phyloP scores from a whole-genome alignment of 495 filamentous ascomycete species.

The Pyronema domesticum region DNA sequence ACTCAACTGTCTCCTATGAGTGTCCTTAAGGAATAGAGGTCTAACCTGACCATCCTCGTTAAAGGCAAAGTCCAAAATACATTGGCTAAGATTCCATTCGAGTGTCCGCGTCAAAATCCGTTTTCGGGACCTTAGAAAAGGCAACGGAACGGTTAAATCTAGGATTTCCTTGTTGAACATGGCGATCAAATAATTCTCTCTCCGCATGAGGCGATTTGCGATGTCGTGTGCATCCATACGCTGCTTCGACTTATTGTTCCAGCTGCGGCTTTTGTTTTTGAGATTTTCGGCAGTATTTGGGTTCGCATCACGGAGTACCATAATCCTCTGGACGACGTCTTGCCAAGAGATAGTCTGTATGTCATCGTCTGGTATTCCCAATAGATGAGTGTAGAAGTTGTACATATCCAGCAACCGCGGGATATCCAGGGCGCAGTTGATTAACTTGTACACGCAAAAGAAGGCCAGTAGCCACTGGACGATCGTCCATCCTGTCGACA shows the following conservation, averaged over 20 bases:
- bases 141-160: conserved; percentile 68
- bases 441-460: conserved; percentile 65
- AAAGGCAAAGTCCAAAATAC: conserved; percentile 86
- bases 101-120: conserved; percentile 37
- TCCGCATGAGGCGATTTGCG: conserved; percentile 88
- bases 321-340: conserved; percentile 73
- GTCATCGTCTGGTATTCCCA: conserved; percentile 74
- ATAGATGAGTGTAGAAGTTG: conserved; percentile 72
- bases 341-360: conserved; percentile 97
- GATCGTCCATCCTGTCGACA: conserved; percentile 63
- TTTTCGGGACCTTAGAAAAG: conserved; percentile 54
- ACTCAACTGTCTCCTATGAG: conserved; percentile 61
- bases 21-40: conserved; percentile 64
- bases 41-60: conserved; percentile 69
- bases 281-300: conserved; percentile 51
- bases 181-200: conserved; percentile 91
- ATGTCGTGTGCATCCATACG: conserved; percentile 93
- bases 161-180: conserved; percentile 91
- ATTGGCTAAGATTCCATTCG: conserved; percentile 75
- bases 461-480: conserved; percentile 75
- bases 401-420: conserved; percentile 60
- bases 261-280: conserved; percentile 28
- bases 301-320: conserved; percentile 73
- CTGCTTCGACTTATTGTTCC: conserved; percentile 62
- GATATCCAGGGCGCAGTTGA: conserved; percentile 57